Percentiles rank a stretch among this genome's conserved stretches.
Evolutionary conservation across 2,329 filamentous ascomycete species (phyloP).

Genomic region (Neopestalotiopsis rosae): DNA sequence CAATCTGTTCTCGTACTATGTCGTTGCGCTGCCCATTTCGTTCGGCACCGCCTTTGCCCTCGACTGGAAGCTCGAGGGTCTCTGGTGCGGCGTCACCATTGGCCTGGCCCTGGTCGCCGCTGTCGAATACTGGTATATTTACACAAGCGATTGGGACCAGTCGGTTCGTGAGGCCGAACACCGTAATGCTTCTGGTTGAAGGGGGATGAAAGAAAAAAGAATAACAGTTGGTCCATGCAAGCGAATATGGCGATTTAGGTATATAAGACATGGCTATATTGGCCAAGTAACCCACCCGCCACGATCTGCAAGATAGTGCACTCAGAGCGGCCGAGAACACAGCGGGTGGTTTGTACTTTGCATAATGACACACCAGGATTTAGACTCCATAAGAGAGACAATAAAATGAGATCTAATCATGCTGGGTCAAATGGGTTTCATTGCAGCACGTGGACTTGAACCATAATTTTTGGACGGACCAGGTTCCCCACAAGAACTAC

Average conservation of each 20-base stretch:
- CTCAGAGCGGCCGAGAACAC: background rate
- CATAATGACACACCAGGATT: background rate
- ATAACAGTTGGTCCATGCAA: background rate
- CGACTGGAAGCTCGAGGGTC: conserved; percentile 76
- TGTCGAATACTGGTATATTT: conserved; percentile 60
- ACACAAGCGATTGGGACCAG: conserved; percentile 57
- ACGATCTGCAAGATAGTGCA: background rate
- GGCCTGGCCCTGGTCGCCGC: conserved; percentile 66
- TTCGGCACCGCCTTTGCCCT: conserved; percentile 80
- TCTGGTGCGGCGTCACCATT: conserved; percentile 82
- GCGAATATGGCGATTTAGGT: background rate
- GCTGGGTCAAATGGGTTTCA: background rate
- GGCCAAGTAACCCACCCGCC: background rate
- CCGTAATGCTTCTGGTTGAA: conserved; percentile 52
- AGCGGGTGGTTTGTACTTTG: background rate
- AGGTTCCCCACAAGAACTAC: background rate
- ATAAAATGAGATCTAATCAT: background rate
- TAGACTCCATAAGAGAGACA: background rate
- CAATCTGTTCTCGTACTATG: conserved; percentile 86
- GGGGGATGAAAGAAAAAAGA: background rate
- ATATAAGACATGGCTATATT: background rate
- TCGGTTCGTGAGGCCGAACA: conserved; percentile 58
- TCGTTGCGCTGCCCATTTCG: conserved; percentile 82
- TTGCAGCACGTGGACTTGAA: background rate
- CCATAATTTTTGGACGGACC: background rate